Evolutionary conservation across 1,284 basidiomycete genomes (phyloP).

Genomic region (Leccinum huronense): DNA sequence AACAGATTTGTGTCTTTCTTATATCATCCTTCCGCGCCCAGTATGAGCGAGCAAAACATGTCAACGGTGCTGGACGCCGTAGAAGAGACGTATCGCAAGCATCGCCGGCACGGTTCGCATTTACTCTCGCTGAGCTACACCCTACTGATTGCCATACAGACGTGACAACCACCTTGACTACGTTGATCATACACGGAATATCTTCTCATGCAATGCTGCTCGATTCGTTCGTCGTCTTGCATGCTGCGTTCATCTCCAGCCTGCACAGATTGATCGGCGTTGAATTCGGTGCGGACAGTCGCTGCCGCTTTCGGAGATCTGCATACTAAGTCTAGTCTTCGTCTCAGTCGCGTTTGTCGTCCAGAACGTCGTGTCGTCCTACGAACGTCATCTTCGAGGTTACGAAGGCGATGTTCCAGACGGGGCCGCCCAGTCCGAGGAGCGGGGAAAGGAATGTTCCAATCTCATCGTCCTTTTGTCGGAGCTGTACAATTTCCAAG

Average conservation of each 20-base stretch:
- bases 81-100: conserved; percentile 75
- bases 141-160: conserved; percentile 45
- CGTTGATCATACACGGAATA: conserved; percentile 80
- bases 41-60: conserved; percentile 91
- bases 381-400: conserved; percentile 57
- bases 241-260: conserved; percentile 85
- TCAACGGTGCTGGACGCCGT: conserved; percentile 75
- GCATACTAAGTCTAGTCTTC: conserved; percentile 3
- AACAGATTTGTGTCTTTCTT: not conserved
- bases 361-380: conserved; percentile 64
- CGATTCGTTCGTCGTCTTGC: conserved; percentile 89
- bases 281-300: conserved; percentile 72
- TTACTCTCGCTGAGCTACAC: not conserved
- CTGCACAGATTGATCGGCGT: conserved; percentile 85
- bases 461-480: conserved; percentile 88
- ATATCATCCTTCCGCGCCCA: conserved; percentile 31
- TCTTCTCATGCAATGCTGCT: conserved; percentile 80
- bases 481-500: conserved; percentile 95
- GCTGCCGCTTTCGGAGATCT: not conserved
- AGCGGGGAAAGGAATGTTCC: conserved; percentile 78
- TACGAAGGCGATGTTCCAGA: conserved; percentile 23
- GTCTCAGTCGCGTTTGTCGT: conserved; percentile 72
- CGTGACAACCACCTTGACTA: conserved; percentile 79
- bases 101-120: conserved; percentile 75
- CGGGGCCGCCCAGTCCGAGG: conserved; percentile 25